Percentiles rank a stretch among this genome's conserved stretches.
These are phyloP conservation scores for Microdochium bolleyi DNA, from an alignment of 2,329 filamentous ascomycete species.

Conservation along the genomic window DNA sequence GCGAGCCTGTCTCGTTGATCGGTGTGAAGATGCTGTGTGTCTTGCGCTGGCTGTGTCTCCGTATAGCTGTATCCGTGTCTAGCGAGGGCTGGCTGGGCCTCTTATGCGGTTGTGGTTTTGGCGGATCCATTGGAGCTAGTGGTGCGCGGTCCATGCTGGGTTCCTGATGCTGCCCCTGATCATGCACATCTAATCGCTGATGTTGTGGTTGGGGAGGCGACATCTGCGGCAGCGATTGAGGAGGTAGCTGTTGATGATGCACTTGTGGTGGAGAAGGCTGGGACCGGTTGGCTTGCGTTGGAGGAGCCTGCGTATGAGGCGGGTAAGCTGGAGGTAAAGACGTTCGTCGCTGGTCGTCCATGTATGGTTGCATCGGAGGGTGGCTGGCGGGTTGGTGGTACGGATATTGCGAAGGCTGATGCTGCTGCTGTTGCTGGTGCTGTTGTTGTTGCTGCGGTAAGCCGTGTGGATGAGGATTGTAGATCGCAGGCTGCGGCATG, in stretches of 20 bases:
- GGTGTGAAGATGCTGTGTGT: constrained; percentile 94
- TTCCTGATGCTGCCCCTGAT: neutral
- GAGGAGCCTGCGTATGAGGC: constrained; percentile 49
- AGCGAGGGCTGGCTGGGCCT: constrained; percentile 36
- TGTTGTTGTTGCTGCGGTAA: constrained; percentile 20
- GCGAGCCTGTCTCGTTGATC: constrained; percentile 85
- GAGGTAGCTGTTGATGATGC: constrained; percentile 41
- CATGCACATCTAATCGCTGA: constrained; percentile 21
- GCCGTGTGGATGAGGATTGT: constrained; percentile 55
- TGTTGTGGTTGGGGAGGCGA: constrained; percentile 34
- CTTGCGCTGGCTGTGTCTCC: constrained; percentile 66
- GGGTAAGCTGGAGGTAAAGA: constrained; percentile 61
- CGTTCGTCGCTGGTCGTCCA: constrained; percentile 68
- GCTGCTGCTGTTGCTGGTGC: constrained; percentile 20
- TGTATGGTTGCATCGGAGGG: constrained; percentile 57
- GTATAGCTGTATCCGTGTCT: constrained; percentile 44
- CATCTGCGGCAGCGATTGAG: constrained; percentile 37
- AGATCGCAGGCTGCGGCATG: constrained; percentile 79
- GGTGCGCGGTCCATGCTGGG: constrained; percentile 29
- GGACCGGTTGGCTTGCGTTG: constrained; percentile 39
- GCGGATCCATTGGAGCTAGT: constrained; percentile 42
- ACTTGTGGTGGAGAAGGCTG: constrained; percentile 54
- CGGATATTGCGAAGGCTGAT: constrained; percentile 18
- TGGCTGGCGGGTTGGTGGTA: constrained; percentile 28
- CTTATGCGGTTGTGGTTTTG: constrained; percentile 38